phyloP scores from a whole-genome alignment of 1,284 basidiomycete genomes.

The Golubevia pallescens region DNA sequence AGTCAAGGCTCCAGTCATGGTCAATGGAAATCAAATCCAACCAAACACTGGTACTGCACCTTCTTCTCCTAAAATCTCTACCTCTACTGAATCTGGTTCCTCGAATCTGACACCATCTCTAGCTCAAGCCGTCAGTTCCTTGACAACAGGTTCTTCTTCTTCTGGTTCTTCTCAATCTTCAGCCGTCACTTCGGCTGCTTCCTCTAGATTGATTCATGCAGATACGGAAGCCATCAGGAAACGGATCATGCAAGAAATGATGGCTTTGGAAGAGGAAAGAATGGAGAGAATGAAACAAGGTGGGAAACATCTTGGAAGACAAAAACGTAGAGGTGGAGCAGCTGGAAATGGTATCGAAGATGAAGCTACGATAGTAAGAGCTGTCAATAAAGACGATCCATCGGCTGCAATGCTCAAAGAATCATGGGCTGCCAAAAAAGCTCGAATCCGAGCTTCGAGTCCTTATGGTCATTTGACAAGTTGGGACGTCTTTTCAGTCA shows the following conservation, averaged over 20 bases:
- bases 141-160: neutral
- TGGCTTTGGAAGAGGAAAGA: conserved; percentile 91
- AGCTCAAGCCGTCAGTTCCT: neutral
- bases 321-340: conserved; percentile 1
- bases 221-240: conserved; percentile 79
- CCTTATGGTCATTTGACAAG: conserved; percentile 93
- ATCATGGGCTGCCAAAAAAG: conserved; percentile 93
- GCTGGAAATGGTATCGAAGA: conserved; percentile 33
- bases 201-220: conserved; percentile 34
- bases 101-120: neutral
- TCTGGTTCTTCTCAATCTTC: no score
- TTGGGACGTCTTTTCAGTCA: conserved; percentile 86
- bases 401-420: conserved; percentile 85
- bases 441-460: conserved; percentile 76
- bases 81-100: neutral
- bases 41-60: neutral
- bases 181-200: no score
- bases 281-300: conserved; percentile 89
- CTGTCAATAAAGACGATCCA: conserved; percentile 63
- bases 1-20: conserved; percentile 27
- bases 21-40: neutral
- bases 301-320: conserved; percentile 16
- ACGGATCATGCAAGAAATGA: conserved; percentile 98
- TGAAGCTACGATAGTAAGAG: conserved; percentile 54
- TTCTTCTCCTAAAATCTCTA: neutral